Percentiles rank a stretch among this genome's conserved stretches.
These are phyloP conservation scores for Xanthoconium purpureum DNA, from an alignment of 768 basidiomycete species.

Conservation along the genomic window DNA sequence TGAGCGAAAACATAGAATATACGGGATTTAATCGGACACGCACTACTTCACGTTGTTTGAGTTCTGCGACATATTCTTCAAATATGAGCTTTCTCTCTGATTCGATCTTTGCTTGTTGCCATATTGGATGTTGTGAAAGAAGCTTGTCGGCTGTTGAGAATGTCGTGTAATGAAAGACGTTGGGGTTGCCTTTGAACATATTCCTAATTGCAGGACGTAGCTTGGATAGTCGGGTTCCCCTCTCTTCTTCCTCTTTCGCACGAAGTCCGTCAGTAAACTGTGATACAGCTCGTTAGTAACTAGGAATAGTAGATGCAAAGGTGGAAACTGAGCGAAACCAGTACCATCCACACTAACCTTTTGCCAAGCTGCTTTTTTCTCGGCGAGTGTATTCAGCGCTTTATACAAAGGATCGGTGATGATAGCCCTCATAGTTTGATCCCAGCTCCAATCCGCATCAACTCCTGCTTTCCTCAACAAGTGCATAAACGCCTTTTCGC, in stretches of 20 bases:
- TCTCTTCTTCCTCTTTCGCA: slow-evolving; percentile 82
- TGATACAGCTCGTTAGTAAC: slow-evolving; percentile 8
- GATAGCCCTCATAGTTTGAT: slow-evolving; percentile 95
- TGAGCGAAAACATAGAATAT: slow-evolving; percentile 4
- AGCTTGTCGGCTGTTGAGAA: slow-evolving; percentile 85
- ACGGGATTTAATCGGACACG: slow-evolving; percentile 28
- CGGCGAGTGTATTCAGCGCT: slow-evolving; percentile 86
- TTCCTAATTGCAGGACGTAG: slow-evolving; percentile 83
- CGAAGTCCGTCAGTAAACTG: slow-evolving; percentile 73
- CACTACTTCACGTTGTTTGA: slow-evolving; percentile 88
- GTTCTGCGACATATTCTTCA: slow-evolving; percentile 84
- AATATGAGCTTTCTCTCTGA: slow-evolving; percentile 85
- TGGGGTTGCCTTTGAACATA: slow-evolving; percentile 83
- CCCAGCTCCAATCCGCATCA: slow-evolving; percentile 94
- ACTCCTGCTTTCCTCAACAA: slow-evolving; percentile 87
- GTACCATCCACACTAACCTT: slow-evolving; percentile 54
- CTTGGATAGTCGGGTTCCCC: slow-evolving; percentile 77
- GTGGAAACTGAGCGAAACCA: not conserved
- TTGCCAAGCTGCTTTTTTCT: slow-evolving; percentile 93
- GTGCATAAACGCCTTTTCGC: slow-evolving; percentile 92
- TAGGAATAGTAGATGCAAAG: not conserved
- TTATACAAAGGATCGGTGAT: slow-evolving; percentile 98
- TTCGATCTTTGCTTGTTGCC: slow-evolving; percentile 84
- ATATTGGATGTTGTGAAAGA: slow-evolving; percentile 85
- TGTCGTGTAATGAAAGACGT: slow-evolving; percentile 89